These are phyloP conservation scores for Syzygium syzygioides DNA, from an alignment of 441 rosid species.

Conservation along the genomic window DNA sequence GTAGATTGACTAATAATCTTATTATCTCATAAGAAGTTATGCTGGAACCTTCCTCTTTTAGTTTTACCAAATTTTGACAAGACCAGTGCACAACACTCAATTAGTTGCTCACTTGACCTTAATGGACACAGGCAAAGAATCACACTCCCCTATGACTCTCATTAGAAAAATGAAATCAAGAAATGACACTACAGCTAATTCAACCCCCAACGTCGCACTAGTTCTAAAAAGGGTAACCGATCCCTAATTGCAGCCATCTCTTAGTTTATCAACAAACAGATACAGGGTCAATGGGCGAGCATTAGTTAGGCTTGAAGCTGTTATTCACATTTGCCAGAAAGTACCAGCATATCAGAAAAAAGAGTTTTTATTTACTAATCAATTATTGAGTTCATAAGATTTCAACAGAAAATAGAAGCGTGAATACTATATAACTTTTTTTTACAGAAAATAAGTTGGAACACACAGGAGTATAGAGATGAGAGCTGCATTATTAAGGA, in stretches of 20 bases:
- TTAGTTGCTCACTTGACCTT: background rate
- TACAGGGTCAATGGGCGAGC: background rate
- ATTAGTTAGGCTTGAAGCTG: background rate
- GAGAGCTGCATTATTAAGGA: background rate
- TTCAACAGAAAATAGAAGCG: background rate
- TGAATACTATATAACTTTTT: background rate
- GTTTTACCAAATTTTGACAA: background rate
- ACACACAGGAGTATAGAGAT: accelerated
- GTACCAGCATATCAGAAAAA: background rate
- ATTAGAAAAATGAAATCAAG: background rate
- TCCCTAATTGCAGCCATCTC: background rate
- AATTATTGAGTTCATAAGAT: no score
- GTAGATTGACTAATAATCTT: background rate
- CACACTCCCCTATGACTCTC: background rate
- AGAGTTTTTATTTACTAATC: background rate
- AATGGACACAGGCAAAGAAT: background rate
- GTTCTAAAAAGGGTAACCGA: background rate
- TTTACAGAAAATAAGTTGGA: background rate
- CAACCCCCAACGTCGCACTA: background rate
- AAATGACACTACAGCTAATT: background rate
- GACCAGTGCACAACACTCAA: no score
- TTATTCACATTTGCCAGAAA: background rate
- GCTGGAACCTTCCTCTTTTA: no score
- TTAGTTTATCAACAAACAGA: background rate
- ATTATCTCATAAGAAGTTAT: no score